A percentile compares a stretch with the other conserved stretches of the same genome.
phyloP scores from a whole-genome alignment of 2,329 filamentous ascomycete genomes.

The Colletotrichum tofieldiae region DNA sequence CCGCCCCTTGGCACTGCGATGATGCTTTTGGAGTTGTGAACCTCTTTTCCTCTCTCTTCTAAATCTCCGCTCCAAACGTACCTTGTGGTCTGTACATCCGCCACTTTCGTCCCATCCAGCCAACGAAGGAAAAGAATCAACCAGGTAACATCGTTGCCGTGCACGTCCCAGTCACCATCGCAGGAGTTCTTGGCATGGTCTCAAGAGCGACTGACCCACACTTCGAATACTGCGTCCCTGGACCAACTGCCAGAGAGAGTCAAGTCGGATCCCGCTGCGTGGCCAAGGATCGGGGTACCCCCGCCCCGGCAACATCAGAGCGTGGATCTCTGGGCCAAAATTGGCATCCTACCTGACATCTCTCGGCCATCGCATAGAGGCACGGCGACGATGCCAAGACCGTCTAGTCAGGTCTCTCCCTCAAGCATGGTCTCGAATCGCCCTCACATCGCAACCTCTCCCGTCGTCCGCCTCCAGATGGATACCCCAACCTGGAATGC shows the following conservation, averaged over 20 bases:
- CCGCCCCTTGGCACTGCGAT: constrained; percentile 22
- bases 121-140: constrained; percentile 8
- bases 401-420: constrained; percentile 35
- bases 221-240: constrained; percentile 33
- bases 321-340: constrained; percentile 41
- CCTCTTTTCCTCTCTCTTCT: constrained; percentile 14
- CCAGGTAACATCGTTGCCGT: constrained; percentile 23
- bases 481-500: constrained; percentile 30
- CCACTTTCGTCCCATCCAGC: constrained; percentile 27
- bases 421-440: constrained; percentile 40
- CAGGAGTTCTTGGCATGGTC: constrained; percentile 40
- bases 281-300: constrained; percentile 19
- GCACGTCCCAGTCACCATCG: constrained; percentile 35
- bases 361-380: constrained; percentile 41
- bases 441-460: constrained; percentile 26
- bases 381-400: constrained; percentile 43
- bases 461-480: constrained; percentile 29
- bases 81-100: background rate
- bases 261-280: constrained; percentile 30
- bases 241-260: constrained; percentile 20
- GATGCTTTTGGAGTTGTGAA: constrained; percentile 13
- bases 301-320: constrained; percentile 20
- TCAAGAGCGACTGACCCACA: constrained; percentile 43
- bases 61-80: constrained; percentile 4
- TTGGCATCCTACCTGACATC: constrained; percentile 36